phyloP scores from a whole-genome alignment of 2,329 filamentous ascomycete genomes.

The Fusarium proliferatum region DNA sequence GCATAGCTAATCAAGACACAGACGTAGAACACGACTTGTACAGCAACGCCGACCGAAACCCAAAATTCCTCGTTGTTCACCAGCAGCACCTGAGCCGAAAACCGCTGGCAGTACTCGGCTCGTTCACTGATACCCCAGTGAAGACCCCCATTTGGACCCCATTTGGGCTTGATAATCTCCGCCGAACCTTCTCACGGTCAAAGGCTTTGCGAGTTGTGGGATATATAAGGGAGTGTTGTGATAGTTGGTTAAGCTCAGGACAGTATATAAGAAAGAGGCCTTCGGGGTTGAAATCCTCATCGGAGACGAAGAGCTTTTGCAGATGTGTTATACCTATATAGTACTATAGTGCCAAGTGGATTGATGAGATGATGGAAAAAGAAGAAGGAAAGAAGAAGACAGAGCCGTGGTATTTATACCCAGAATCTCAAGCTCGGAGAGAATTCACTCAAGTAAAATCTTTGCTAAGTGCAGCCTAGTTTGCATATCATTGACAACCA shows the following conservation, averaged over 20 bases:
- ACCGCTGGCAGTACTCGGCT: not conserved
- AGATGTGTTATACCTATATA: not conserved
- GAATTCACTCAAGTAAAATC: accelerated
- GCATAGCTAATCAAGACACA: not conserved
- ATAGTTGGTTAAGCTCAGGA: not conserved
- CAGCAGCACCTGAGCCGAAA: not conserved
- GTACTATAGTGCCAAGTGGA: not conserved
- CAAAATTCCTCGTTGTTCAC: not conserved
- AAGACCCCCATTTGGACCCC: not conserved
- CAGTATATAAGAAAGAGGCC: not conserved
- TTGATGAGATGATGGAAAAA: not conserved
- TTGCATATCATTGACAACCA: not conserved
- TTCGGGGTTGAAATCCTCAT: not conserved
- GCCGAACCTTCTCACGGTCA: not conserved
- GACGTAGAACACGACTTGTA: accelerated
- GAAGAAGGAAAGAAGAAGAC: not conserved
- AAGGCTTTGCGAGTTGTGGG: not conserved
- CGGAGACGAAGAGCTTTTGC: not conserved
- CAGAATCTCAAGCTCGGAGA: not conserved
- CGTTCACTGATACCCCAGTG: accelerated
- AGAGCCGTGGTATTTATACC: not conserved
- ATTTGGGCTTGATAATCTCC: not conserved
- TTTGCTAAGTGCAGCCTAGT: not conserved
- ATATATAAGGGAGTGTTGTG: not conserved
- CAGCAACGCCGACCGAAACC: accelerated